These are phyloP conservation scores for Lecanicillium sp. DNA, from an alignment of 2,329 filamentous ascomycete genomes.

Conservation along the genomic window DNA sequence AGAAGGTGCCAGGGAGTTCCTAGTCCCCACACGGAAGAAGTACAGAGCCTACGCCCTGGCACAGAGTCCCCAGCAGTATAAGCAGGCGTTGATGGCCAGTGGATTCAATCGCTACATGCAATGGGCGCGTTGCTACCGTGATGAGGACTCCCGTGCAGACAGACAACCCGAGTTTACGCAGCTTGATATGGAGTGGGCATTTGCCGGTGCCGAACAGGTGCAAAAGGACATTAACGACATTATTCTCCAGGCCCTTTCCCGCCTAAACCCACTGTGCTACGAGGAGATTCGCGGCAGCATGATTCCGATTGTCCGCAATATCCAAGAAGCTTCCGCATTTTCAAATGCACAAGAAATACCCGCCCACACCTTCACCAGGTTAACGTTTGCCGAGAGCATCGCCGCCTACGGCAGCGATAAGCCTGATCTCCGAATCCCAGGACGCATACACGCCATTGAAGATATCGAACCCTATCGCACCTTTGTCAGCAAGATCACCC, in stretches of 20 bases:
- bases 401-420: constrained; percentile 79
- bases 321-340: constrained; percentile 9
- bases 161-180: constrained; percentile 96
- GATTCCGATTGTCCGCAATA: constrained; percentile 22
- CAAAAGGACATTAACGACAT: constrained; percentile 28
- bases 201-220: constrained; percentile 48
- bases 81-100: constrained; percentile 93
- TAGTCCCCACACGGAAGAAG: constrained; percentile 74
- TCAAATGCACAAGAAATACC: constrained; percentile 12
- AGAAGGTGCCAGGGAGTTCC: constrained; percentile 88
- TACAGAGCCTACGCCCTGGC: constrained; percentile 84
- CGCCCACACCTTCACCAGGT: constrained; percentile 23
- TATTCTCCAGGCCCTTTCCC: constrained; percentile 19
- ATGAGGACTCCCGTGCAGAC: constrained; percentile 88
- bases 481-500: constrained; percentile 68
- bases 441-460: constrained; percentile 57
- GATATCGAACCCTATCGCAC: constrained; percentile 47
- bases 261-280: constrained; percentile 46
- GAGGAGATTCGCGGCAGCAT: constrained; percentile 41
- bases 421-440: constrained; percentile 73
- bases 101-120: constrained; percentile 81
- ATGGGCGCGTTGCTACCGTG: constrained; percentile 89
- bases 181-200: constrained; percentile 92
- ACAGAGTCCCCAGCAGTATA: constrained; percentile 97
- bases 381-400: constrained; percentile 52